Conservation (phyloP, 2,329 filamentous ascomycete species). For the Ophiostoma triangulosporum region DNA sequence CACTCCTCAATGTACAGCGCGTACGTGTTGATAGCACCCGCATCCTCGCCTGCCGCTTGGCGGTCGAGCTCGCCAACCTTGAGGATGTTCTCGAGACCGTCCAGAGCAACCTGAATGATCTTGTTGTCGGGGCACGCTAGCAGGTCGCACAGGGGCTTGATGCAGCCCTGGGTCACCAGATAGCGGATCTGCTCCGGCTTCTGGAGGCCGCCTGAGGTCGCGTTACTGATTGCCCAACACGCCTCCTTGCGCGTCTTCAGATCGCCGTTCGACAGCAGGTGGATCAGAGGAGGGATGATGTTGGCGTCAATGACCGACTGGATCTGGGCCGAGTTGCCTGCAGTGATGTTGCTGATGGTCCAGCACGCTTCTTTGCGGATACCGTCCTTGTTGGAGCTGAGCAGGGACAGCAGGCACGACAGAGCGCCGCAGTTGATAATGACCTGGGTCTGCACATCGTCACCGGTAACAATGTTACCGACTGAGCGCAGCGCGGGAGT, state of each 20-base stretch:
- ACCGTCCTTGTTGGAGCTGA: conserved; percentile 95
- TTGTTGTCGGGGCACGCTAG: conserved; percentile 97
- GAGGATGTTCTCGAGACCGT: conserved; percentile 96
- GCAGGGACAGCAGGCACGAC: conserved; percentile 77
- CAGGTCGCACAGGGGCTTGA: conserved; percentile 92
- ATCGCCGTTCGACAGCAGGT: conserved; percentile 90
- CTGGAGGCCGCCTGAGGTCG: conserved; percentile 90
- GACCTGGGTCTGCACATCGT: conserved; percentile 96
- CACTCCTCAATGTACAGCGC: conserved; percentile 98
- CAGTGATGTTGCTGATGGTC: conserved; percentile 99
- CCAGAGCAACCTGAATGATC: conserved; percentile 97
- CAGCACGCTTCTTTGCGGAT: conserved; percentile 99
- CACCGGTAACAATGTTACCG: conserved; percentile 96
- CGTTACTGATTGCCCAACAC: conserved; percentile 99
- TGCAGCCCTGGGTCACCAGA: conserved; percentile 83
- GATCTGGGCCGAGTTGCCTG: conserved; percentile 94
- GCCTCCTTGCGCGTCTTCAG: conserved; percentile 99
- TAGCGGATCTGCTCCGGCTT: conserved; percentile 98
- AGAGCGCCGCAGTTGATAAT: conserved; percentile 98
- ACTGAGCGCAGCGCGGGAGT: conserved; percentile 94
- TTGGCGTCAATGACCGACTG: conserved; percentile 93
- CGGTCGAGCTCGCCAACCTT: conserved; percentile 99
- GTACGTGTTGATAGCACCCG: conserved; percentile 83
- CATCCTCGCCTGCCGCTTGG: conserved; percentile 63
- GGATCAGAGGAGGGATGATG: conserved; percentile 91